Conservation (phyloP, 2,329 filamentous ascomycete species). For the Hymenoscyphus scutula region DNA sequence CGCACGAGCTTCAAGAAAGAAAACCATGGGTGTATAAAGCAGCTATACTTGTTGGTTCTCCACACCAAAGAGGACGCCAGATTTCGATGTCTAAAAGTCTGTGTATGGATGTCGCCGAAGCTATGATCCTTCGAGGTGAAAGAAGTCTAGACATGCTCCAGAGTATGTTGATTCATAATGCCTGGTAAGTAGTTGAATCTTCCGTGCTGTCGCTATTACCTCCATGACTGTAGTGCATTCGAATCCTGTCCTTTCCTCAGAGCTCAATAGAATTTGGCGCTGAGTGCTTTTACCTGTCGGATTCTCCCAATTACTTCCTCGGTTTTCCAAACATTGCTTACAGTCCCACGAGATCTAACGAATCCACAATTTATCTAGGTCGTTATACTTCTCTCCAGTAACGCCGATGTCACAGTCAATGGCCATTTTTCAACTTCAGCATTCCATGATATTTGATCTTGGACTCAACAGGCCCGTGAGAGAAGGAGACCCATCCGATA, state of each 20-base stretch:
- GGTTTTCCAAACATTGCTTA: background rate
- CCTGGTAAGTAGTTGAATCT: conserved; percentile 21
- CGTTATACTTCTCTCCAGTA: conserved; percentile 21
- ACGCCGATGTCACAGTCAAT: conserved; percentile 19
- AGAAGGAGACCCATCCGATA: conserved; percentile 18
- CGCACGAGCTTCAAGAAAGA: conserved; percentile 18
- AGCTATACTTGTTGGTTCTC: conserved; percentile 21
- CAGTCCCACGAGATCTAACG: background rate
- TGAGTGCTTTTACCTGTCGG: too few relatives aligned
- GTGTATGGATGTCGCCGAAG: conserved; percentile 20
- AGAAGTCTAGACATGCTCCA: conserved; percentile 30
- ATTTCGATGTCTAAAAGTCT: conserved; percentile 21
- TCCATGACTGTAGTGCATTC: background rate
- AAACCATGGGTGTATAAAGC: conserved; percentile 24
- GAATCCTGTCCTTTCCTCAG: too few relatives aligned
- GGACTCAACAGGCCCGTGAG: conserved; percentile 22
- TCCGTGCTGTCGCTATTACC: background rate
- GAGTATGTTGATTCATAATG: conserved; percentile 25
- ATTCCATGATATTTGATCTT: conserved; percentile 26
- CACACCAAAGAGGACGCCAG: conserved; percentile 18
- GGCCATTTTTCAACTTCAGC: conserved; percentile 22
- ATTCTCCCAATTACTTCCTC: too few relatives aligned
- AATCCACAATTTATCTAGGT: conserved; percentile 11
- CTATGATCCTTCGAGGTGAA: conserved; percentile 23
- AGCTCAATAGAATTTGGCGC: too few relatives aligned